phyloP scores from a whole-genome alignment of 495 filamentous ascomycete species.

The Annulohypoxylon maeteangense region DNA sequence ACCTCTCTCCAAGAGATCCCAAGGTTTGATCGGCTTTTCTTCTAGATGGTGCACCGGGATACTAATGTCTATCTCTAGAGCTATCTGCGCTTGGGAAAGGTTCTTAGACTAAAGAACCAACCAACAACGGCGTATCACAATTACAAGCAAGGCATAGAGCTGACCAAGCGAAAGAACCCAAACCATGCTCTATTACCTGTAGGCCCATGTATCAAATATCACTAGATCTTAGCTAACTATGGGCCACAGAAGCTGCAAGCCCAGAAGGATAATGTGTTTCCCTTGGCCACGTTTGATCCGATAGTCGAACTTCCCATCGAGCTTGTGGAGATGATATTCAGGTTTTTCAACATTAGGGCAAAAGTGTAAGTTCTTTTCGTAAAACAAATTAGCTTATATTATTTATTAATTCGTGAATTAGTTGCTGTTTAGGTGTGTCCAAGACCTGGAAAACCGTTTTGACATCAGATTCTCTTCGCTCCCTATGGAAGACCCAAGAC shows the following conservation, averaged over 20 bases:
- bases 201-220: background rate
- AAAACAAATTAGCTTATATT: background rate
- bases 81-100: slow-evolving; percentile 35
- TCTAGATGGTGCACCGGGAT: background rate
- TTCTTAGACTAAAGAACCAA: slow-evolving; percentile 24
- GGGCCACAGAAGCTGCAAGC: slow-evolving; percentile 14
- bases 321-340: slow-evolving; percentile 57
- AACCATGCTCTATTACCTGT: slow-evolving; percentile 33
- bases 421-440: slow-evolving; percentile 43
- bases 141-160: slow-evolving; percentile 44
- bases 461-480: slow-evolving; percentile 13
- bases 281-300: slow-evolving; percentile 52
- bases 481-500: slow-evolving; percentile 35
- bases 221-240: slow-evolving; percentile 1
- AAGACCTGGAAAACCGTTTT: slow-evolving; percentile 36
- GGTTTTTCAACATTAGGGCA: slow-evolving; percentile 59
- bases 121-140: slow-evolving; percentile 26
- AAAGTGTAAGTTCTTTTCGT: slow-evolving; percentile 56
- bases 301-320: slow-evolving; percentile 61
- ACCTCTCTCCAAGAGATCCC: slow-evolving; percentile 37
- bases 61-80: slow-evolving; percentile 22
- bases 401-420: slow-evolving; percentile 10
- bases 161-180: slow-evolving; percentile 39
- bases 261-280: slow-evolving; percentile 33
- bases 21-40: slow-evolving; percentile 11